Evolutionary conservation across 2,329 filamentous ascomycete genomes (phyloP).

Genomic region (Colletotrichum neosansevieriae): DNA sequence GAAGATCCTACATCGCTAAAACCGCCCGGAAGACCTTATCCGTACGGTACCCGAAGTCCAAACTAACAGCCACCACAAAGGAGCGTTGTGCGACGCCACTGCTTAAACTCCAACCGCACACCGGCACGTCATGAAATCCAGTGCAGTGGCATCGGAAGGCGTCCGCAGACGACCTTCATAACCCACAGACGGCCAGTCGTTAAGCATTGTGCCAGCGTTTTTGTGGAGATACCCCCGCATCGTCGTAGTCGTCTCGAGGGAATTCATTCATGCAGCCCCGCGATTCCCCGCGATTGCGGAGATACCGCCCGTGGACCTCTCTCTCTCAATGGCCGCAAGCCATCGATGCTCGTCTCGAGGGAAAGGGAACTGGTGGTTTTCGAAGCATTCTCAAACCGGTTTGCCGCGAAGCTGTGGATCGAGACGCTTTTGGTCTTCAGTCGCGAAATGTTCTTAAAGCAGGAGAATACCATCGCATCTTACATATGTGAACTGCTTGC

Average conservation of each 20-base stretch:
- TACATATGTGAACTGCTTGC: too few species aligned
- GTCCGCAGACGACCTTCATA: too few species aligned
- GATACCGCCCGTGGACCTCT: neutral
- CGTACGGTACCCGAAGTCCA: too few species aligned
- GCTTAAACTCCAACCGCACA: too few species aligned
- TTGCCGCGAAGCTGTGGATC: slow-evolving; percentile 11
- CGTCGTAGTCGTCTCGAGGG: slow-evolving; percentile 36
- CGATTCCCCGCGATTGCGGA: slow-evolving; percentile 35
- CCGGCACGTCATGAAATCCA: too few species aligned
- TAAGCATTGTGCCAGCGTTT: neutral
- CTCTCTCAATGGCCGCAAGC: neutral
- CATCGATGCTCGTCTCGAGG: slow-evolving; percentile 28
- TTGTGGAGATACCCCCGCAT: slow-evolving; percentile 35
- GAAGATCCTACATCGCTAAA: neutral
- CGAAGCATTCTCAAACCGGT: neutral
- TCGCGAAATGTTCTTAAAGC: neutral
- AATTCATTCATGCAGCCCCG: neutral
- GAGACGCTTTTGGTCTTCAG: fast-evolving
- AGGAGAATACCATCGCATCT: neutral
- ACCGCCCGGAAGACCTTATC: too few species aligned
- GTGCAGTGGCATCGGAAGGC: too few species aligned
- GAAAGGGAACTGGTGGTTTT: neutral
- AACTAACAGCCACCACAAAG: too few species aligned
- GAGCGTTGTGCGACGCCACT: too few species aligned
- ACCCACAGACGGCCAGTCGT: too few species aligned